Evolutionary conservation across 768 basidiomycete genomes (phyloP), one percentile per base, ranked within the genome.

Genomic region (Phlebiopsis gigantea): DNA sequence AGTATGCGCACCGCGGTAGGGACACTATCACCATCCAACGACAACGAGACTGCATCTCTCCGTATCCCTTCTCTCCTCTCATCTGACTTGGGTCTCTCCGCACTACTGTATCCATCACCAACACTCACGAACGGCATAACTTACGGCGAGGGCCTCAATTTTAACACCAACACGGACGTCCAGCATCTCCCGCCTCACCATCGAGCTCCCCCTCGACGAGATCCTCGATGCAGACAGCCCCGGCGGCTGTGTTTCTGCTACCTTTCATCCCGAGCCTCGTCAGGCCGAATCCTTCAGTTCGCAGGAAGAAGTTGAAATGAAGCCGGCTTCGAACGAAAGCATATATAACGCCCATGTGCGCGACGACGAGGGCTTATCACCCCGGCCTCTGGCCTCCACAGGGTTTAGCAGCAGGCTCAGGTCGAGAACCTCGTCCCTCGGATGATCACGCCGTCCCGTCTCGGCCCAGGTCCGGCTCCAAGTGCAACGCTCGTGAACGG

Each of bases 151-250:
- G 88, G 84, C 47, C 75, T 84, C 55, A 63, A 58, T 57, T 58
- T 74, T 57, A 72, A 75, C 59, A 70, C 74, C 19, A 66, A 68
- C 56, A 74, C 79, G 22, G 79, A 82, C 56, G 72, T 80, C 90
- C 64, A 79, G 78, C 69, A 83, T 92, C 59, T 68, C 71, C 21
- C 83, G 90, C 10, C 91, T 90, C 0, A 92, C 91, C 43, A 91
- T 92, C 65, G 90, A 93, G 67, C 81, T 92, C 25, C 85, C 87
- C 4, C 79, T 93, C n/a, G 90, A 93, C 62, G 90, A 93, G 59
- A 77, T 93, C 57, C 79, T 93, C 58, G 76, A 78, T 63, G 83
- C 69, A 25, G 70, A 68, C 69, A 71, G 68, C 56, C 64, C 71
- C 31, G 62, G 68, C 50, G 60, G 67, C 50, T 71, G 71, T 71